Evolutionary conservation across 805 yeast species (phyloP).

Genomic region (Debaryomyces maramus): DNA sequence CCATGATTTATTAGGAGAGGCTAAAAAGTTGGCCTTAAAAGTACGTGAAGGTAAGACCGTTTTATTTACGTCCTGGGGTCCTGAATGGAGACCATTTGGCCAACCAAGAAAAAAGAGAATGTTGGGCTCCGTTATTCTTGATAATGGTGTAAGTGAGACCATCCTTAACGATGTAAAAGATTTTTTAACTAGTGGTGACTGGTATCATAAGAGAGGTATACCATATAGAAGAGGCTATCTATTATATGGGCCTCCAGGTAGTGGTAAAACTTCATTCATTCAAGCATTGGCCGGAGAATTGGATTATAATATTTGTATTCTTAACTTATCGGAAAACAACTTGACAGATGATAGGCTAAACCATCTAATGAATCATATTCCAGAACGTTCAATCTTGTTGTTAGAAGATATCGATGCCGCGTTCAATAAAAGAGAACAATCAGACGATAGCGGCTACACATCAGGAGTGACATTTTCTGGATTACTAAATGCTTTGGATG

Average conservation of each 20-base stretch:
- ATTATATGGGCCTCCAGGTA: constrained; percentile 95
- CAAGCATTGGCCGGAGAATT: constrained; percentile 96
- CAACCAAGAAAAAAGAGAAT: constrained; percentile 87
- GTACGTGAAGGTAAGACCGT: constrained; percentile 93
- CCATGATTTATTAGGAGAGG: constrained; percentile 72
- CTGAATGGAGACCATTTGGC: constrained; percentile 98
- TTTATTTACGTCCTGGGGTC: constrained; percentile 92
- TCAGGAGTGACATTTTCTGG: constrained; percentile 97
- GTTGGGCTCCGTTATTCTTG: constrained; percentile 83
- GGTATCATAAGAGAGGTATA: constrained; percentile 97
- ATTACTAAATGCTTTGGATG: constrained; percentile 88
- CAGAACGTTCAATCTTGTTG: constrained; percentile 79
- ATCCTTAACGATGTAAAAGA: constrained; percentile 75
- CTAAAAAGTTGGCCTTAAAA: constrained; percentile 77
- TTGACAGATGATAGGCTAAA: constrained; percentile 92
- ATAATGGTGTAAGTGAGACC: constrained; percentile 64
- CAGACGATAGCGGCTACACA: constrained; percentile 71
- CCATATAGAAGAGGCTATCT: constrained; percentile 95
- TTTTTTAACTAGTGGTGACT: constrained; percentile 73
- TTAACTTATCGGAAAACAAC: constrained; percentile 87
- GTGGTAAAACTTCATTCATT: constrained; percentile 93
- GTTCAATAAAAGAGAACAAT: constrained; percentile 76
- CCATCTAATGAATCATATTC: constrained; percentile 94
- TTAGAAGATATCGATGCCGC: constrained; percentile 97
- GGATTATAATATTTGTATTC: constrained; percentile 91